phyloP scores from a whole-genome alignment of 2,329 filamentous ascomycete genomes.

The Chaetomiaceae sp. region DNA sequence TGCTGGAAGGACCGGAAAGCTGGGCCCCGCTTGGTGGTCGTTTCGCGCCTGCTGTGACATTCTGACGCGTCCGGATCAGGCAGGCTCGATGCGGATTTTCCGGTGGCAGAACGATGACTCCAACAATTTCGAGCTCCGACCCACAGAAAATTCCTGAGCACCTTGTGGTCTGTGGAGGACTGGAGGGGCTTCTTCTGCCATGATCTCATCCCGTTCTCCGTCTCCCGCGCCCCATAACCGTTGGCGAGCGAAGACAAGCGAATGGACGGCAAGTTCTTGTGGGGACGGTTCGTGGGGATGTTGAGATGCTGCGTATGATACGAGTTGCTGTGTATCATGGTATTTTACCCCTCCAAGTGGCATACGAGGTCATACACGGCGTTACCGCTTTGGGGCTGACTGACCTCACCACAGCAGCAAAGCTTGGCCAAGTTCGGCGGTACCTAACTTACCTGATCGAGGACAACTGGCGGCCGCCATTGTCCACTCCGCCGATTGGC shows the following conservation, averaged over 20 bases:
- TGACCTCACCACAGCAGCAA: slow-evolving; percentile 22
- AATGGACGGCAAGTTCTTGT: not conserved
- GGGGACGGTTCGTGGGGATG: not conserved
- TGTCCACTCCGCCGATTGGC: slow-evolving; percentile 11
- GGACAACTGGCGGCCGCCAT: not conserved
- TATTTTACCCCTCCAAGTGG: too few species aligned
- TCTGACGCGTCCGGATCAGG: slow-evolving; percentile 1
- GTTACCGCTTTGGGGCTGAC: slow-evolving; percentile 6
- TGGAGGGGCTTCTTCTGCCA: not conserved
- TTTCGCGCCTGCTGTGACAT: not conserved
- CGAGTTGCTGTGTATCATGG: not conserved
- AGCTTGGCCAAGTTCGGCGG: slow-evolving; percentile 9
- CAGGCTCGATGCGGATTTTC: slow-evolving; percentile 2
- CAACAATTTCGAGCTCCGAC: not conserved
- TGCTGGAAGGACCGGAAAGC: not conserved
- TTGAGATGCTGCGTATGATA: too few species aligned
- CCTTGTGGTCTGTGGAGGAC: not conserved
- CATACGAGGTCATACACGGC: not conserved
- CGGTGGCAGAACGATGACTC: not conserved
- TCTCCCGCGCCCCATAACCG: not conserved
- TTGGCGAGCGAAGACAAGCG: slow-evolving; percentile 9
- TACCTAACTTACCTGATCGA: too few species aligned
- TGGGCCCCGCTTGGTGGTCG: not conserved
- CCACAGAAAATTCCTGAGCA: slow-evolving; percentile 3
- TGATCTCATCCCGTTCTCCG: slow-evolving; percentile 14